Percentiles rank a stretch among this genome's conserved stretches.
Evolutionary conservation across 306 rosid genomes (phyloP).

Genomic region (Acacia acuminata): DNA sequence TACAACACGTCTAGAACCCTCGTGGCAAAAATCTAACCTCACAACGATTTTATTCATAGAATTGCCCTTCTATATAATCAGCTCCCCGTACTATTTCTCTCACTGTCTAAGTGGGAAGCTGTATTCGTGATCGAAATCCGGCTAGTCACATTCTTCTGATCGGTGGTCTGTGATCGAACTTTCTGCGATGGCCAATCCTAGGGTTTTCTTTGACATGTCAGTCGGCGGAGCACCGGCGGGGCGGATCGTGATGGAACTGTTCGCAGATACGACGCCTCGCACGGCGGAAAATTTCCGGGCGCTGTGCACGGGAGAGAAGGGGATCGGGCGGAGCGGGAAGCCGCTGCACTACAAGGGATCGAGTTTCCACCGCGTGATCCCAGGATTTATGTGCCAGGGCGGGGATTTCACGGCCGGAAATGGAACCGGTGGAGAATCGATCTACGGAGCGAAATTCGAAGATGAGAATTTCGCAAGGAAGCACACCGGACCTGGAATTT

Average conservation of each 20-base stretch:
- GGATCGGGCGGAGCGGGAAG: background rate
- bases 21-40: background rate
- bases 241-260: background rate
- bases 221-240: background rate
- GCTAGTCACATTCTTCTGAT: background rate
- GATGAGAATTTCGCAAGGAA: constrained; percentile 2
- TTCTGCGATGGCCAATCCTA: background rate
- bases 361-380: background rate
- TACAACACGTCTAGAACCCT: background rate
- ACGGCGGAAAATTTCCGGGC: constrained; percentile 3
- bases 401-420: background rate
- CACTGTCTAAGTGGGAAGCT: background rate
- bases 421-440: constrained; percentile 13
- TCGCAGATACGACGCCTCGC: constrained; percentile 2
- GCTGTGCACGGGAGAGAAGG: background rate
- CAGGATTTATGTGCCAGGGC: background rate
- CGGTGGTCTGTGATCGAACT: background rate
- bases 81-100: rapidly evolving
- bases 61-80: background rate
- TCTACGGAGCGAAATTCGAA: background rate
- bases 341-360: constrained; percentile 4
- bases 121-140: background rate
- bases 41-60: background rate
- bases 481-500: constrained; percentile 4
- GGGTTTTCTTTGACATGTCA: constrained; percentile 1